Base-by-base conservation (phyloP, 768 basidiomycete species). In the Lactarius indigo region DNA sequence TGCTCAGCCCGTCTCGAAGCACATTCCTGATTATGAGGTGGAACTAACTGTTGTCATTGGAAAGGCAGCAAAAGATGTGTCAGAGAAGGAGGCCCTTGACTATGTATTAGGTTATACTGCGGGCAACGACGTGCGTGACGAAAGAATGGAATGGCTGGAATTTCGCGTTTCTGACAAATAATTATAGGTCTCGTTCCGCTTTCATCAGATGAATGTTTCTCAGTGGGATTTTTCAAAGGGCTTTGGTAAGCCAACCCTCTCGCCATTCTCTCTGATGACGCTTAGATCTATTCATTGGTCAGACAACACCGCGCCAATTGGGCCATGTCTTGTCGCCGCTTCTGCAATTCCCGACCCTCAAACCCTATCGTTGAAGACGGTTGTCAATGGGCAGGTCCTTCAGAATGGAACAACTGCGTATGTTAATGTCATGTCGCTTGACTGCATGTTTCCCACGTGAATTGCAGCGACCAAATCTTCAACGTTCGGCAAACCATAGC, bases 221-320 rank as follows among this genome's bases (percentile, higher is more conserved):
- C 94, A 96, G 71, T 96, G 94, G 93, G 80, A 84, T 35, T 94
- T 92, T 76, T 92, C 91, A 31, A 96, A 96, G 76, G 83, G 88
- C 50, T 96, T 93, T 70, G 93, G 92, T 89, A 64, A 30, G 82
- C 71, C 20, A 61, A 5, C 50, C 37, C 18, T 50, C n/a, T 39
- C 20, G n/a, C 26, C 8, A 20, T 30, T 28, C 37, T 5, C 52
- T 30, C 15, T 26, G 2, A 50, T 5, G 6, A 28, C 20, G 30
- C 18, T 26, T 37, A n/a, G 20, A 47, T 57, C 4, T 54, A 28
- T 39, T 13, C 55, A 12, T 59, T 61, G 44, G 9, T 28, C 58
- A 88, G 87, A 88, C 69, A 83, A 87, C 74, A 85, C 85, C 5
- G 87, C 84, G 17, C 94, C 94, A 1, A 76, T 94, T 44, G 94